phyloP scores from a whole-genome alignment of 2,329 filamentous ascomycete species.

The Fusarium praegraminearum region DNA sequence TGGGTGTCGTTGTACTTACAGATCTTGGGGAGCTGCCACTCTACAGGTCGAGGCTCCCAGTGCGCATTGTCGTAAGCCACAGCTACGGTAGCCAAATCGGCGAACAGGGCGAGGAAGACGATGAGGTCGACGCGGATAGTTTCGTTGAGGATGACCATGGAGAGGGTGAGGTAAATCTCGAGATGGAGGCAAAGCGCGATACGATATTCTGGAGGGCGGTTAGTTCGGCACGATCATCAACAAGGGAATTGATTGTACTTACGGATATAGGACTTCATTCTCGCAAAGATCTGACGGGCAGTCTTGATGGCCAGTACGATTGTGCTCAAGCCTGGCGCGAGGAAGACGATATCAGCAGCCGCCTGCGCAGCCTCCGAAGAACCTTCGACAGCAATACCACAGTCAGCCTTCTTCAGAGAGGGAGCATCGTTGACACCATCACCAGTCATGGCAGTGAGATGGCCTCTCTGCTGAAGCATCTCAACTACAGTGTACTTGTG shows the following conservation, averaged over 20 bases:
- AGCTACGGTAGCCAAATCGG: constrained; percentile 22
- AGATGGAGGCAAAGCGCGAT: constrained; percentile 23
- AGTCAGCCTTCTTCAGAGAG: constrained; percentile 19
- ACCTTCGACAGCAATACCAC: constrained; percentile 28
- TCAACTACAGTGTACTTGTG: constrained; percentile 32
- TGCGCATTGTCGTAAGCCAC: constrained; percentile 38
- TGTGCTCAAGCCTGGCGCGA: constrained; percentile 1
- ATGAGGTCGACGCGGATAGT: constrained; percentile 23
- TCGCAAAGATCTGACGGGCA: constrained; percentile 17
- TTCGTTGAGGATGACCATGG: constrained; percentile 36
- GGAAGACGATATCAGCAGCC: constrained; percentile 28
- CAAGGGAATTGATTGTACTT: rapidly evolving
- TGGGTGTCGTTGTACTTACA: not conserved
- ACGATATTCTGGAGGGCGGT: constrained; percentile 3
- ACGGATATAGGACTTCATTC: constrained; percentile 37
- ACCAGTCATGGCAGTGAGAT: constrained; percentile 29
- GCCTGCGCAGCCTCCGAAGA: constrained; percentile 30
- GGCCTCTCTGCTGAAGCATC: constrained; percentile 26
- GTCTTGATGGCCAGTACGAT: constrained; percentile 19
- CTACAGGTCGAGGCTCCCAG: constrained; percentile 22
- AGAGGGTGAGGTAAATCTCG: constrained; percentile 22
- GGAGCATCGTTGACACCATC: constrained; percentile 31
- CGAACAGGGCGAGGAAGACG: constrained; percentile 9
- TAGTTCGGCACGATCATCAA: not conserved
- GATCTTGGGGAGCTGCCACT: constrained; percentile 31